Evolutionary conservation across 1,139 yeast species (phyloP), one percentile per base, ranked within the genome.

Genomic region (Yamadazyma atlantica): DNA sequence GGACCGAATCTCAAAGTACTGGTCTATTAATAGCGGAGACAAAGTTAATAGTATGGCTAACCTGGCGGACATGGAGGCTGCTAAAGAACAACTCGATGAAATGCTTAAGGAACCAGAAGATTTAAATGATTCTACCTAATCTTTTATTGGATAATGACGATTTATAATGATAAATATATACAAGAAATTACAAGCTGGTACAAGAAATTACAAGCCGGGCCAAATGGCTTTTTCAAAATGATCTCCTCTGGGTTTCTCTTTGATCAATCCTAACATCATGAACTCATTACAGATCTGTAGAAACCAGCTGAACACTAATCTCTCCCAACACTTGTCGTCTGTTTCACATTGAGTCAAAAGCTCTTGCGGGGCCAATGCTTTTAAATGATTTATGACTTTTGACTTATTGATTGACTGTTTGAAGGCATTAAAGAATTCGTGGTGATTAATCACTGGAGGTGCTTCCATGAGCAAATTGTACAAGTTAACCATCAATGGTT

Each of bases 381-480:
- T 27, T n/a, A 78, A 41, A n/a, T 65, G 61, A 1, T 52, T 41
- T 33, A 70, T 43, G 1, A 80, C 54, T 13, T 61, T 57, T 0
- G 55, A 52, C 37, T 65, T 66, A 15, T 73, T 69, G 18, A 86
- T 52, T 0, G 80, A 64, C 41, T 73, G 78, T 51, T 74, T 78
- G 62, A 87, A 89, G 1, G 90, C 89, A 34, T 69, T 62, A 54
- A 75, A 89, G 52, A 85, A 85, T 51, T 89, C 97, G 58, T 74
- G 85, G 35, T 87, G 75, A 54, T 88, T 89, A 45, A 88, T 73
- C 18, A 73, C 66, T 2, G 82, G 70, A 19, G 88, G 86, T 0
- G 96, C 92, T 53, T 89, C 97, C 44, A 92, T 77, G 57, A 84
- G 84, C 15, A 88, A 69, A 33, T 78, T 74, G 60, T 80, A 89